Conservation (phyloP, 768 basidiomycete genomes). For the Asterophora parasitica region DNA sequence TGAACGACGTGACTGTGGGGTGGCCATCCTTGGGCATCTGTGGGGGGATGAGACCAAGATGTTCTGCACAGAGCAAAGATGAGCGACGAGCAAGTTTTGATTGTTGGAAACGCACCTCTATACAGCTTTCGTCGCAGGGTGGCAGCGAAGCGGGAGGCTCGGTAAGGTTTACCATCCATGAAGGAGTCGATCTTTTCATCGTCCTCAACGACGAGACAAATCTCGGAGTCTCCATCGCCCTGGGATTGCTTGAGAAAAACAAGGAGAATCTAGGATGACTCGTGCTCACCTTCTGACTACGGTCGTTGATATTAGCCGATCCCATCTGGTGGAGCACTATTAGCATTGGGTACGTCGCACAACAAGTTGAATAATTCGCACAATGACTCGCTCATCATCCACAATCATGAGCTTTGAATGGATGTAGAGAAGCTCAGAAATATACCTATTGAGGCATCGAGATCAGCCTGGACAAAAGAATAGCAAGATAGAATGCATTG, state of each 20-base stretch:
- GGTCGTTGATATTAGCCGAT: constrained; percentile 89
- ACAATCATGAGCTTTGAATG: constrained; percentile 93
- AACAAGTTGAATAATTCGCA: constrained; percentile 31
- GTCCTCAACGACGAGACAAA: too few relatives aligned
- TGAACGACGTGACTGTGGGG: constrained; percentile 49
- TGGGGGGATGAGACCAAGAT: constrained; percentile 80
- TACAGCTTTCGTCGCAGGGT: constrained; percentile 79
- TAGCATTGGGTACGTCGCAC: background rate
- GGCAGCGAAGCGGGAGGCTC: constrained; percentile 77
- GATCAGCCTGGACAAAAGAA: constrained; percentile 13
- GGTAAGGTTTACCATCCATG: constrained; percentile 76
- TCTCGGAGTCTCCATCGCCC: constrained; percentile 95
- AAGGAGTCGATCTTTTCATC: constrained; percentile 63
- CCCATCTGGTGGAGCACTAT: constrained; percentile 63
- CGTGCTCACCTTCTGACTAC: constrained; percentile 71
- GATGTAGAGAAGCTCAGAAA: constrained; percentile 76
- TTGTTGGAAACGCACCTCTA: constrained; percentile 52
- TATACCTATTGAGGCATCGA: constrained; percentile 45
- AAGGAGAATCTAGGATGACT: background rate
- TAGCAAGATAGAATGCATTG: constrained; percentile 5
- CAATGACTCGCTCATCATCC: constrained; percentile 86
- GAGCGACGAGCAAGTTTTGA: background rate
- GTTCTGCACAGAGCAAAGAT: constrained; percentile 45
- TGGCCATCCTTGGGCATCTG: constrained; percentile 44
- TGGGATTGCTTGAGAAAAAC: constrained; percentile 21